Percentiles rank a stretch among this genome's conserved stretches.
These are phyloP conservation scores for Kwoniella europaea DNA, from an alignment of 768 basidiomycete genomes.

Conservation along the genomic window DNA sequence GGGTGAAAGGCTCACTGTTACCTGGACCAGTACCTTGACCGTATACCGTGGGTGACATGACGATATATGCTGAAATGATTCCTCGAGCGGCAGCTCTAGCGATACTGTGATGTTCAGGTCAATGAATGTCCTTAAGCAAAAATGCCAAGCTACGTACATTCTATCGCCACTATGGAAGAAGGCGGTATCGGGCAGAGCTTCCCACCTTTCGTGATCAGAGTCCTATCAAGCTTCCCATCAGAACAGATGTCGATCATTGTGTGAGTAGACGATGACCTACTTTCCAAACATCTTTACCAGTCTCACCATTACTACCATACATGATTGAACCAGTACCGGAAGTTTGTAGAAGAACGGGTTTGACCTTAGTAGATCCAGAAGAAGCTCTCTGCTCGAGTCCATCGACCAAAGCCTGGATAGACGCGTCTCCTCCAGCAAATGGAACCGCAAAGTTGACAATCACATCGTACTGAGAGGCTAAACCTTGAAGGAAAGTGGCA, in stretches of 20 bases:
- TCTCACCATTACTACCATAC: conserved; percentile 25
- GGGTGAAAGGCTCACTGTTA: conserved; percentile 20
- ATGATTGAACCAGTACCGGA: conserved; percentile 29
- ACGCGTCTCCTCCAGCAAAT: conserved; percentile 25
- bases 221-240: conserved; percentile 7
- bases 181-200: conserved; percentile 18
- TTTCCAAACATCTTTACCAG: conserved; percentile 25
- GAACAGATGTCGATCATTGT: neutral
- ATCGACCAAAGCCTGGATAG: conserved; percentile 29
- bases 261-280: conserved; percentile 1
- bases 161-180: conserved; percentile 29
- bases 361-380: neutral
- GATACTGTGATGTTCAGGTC: conserved; percentile 7
- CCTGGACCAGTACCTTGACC: conserved; percentile 29
- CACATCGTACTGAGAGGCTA: conserved; percentile 17
- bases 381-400: conserved; percentile 21
- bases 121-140: neutral
- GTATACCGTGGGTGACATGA: conserved; percentile 31
- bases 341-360: conserved; percentile 29
- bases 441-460: conserved; percentile 31
- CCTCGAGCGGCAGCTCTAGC: conserved; percentile 26
- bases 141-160: conserved; percentile 10
- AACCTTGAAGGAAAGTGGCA: conserved; percentile 4
- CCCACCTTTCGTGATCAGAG: conserved; percentile 27
- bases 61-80: conserved; percentile 27